These are phyloP conservation scores for Xerocomus brunneocitrinus DNA, from an alignment of 768 basidiomycete species.

Conservation along the genomic window DNA sequence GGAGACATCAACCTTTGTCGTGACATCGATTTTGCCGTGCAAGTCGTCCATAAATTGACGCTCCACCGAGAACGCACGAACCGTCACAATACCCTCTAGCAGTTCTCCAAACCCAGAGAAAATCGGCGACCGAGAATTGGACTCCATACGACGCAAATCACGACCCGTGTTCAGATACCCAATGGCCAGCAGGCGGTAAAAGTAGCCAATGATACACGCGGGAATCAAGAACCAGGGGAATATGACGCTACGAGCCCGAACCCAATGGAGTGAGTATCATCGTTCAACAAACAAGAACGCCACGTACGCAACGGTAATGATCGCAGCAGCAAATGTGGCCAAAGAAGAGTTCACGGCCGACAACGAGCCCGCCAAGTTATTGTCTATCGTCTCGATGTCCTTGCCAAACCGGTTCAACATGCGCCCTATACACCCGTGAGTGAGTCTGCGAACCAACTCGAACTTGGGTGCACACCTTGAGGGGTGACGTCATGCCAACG, in stretches of 20 bases:
- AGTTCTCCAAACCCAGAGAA: slow-evolving; percentile 81
- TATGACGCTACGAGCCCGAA: slow-evolving; percentile 42
- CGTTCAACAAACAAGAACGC: neutral
- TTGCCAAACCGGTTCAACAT: slow-evolving; percentile 86
- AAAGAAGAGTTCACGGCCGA: slow-evolving; percentile 75
- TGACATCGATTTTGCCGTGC: slow-evolving; percentile 68
- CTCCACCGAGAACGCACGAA: slow-evolving; percentile 87
- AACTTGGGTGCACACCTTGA: slow-evolving; percentile 41
- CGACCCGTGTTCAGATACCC: slow-evolving; percentile 78
- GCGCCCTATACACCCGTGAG: slow-evolving; percentile 44
- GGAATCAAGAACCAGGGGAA: slow-evolving; percentile 85
- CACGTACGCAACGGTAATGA: slow-evolving; percentile 65
- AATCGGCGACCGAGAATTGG: slow-evolving; percentile 79
- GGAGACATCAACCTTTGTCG: slow-evolving; percentile 54
- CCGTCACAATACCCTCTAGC: slow-evolving; percentile 87
- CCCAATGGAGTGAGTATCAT: neutral
- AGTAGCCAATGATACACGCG: slow-evolving; percentile 64
- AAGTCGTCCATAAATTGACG: slow-evolving; percentile 69
- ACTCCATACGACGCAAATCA: slow-evolving; percentile 87
- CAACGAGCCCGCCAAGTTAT: slow-evolving; percentile 59
- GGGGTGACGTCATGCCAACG: slow-evolving; percentile 83
- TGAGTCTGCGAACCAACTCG: neutral
- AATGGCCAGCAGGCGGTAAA: slow-evolving; percentile 65
- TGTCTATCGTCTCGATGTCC: slow-evolving; percentile 87
- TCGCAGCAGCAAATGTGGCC: slow-evolving; percentile 71